Evolutionary conservation across 2,329 filamentous ascomycete genomes (phyloP), one percentile per base, ranked within the genome.

Genomic region (Colletotrichum sp.): DNA sequence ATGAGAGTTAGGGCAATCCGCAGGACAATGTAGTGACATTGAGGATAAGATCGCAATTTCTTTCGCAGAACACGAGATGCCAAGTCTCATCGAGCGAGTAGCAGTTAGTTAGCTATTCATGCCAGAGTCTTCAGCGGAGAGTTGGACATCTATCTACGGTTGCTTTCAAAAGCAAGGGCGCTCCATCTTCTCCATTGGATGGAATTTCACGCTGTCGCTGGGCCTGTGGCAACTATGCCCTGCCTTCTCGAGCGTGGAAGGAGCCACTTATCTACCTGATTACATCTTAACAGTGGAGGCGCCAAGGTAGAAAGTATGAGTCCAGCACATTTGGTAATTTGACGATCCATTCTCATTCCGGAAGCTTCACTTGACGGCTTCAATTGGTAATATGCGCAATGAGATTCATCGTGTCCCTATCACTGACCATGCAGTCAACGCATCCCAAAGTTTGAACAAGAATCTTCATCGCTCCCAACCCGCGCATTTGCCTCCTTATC

Each of bases 1-100:
- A 77, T 77, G 67, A 61, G 60, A 25, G 72, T 76, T 4, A 71
- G 74, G 27, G 76, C 39, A 44, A 44, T 44, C 39, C 39, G 39
- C 16, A 44, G 39, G 8, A 44, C 39, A 44, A 11, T 16, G 16
- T n/a, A 44, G 8, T n/a, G 16, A n/a, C 39, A 3, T n/a, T 16
- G 19, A n/a, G 39, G 8, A 44, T 44, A 19, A 39, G 36, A 39
- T 39, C 15, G 15, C 36, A 39, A 39, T 19, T 39, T 19, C 15
- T 39, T 39, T 39, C 36, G 36, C 15, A 9, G 36, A 39, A 39
- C 36, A 39, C 36, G 5, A 39, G 15, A 39, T 39, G 36, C 2
- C 15, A 19, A 19, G 15, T 39, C 15, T 19, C 4, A 39, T 39
- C 15, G 15, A 39, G 2, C 36, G 15, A 39, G 15, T 16, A 39